Evolutionary conservation across 257 asterid genomes (phyloP).

Genomic region (Nyctanthes arbortristis): DNA sequence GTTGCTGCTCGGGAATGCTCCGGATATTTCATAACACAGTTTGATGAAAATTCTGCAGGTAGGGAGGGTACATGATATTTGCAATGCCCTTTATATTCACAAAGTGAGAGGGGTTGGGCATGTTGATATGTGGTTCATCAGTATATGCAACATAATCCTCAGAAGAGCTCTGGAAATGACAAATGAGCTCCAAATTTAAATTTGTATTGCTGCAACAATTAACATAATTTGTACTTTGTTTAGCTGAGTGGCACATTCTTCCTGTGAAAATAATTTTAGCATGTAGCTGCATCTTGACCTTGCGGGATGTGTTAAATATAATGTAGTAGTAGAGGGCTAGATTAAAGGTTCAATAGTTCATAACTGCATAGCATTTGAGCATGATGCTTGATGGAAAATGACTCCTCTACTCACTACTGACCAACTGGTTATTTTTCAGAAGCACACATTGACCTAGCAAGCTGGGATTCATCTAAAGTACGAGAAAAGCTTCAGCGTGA

Average conservation of each 20-base stretch:
- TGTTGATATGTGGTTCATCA: constrained; percentile 9
- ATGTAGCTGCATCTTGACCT: constrained; percentile 15
- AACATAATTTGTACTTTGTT: constrained; percentile 14
- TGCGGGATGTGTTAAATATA: constrained; percentile 14
- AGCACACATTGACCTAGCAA: constrained; percentile 73
- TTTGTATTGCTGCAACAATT: constrained; percentile 25
- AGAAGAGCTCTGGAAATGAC: constrained; percentile 1
- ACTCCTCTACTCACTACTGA: constrained; percentile 7
- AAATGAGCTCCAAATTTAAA: constrained; percentile 7
- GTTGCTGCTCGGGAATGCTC: constrained; percentile 74
- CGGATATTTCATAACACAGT: constrained; percentile 45
- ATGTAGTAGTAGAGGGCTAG: constrained; percentile 17
- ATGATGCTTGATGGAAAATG: neutral
- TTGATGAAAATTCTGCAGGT: constrained; percentile 86
- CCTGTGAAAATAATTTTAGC: constrained; percentile 6
- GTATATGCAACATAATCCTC: constrained; percentile 12
- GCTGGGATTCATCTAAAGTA: constrained; percentile 87
- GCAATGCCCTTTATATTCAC: neutral
- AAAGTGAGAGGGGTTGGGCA: neutral
- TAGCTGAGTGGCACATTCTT: constrained; percentile 16
- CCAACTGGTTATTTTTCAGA: constrained; percentile 34
- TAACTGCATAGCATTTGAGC: constrained; percentile 6
- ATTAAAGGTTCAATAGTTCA: constrained; percentile 13
- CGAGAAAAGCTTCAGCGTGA: constrained; percentile 90
- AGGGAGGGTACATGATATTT: constrained; percentile 20